Conservation (phyloP, 495 filamentous ascomycete genomes). For the Platismatia glauca region DNA sequence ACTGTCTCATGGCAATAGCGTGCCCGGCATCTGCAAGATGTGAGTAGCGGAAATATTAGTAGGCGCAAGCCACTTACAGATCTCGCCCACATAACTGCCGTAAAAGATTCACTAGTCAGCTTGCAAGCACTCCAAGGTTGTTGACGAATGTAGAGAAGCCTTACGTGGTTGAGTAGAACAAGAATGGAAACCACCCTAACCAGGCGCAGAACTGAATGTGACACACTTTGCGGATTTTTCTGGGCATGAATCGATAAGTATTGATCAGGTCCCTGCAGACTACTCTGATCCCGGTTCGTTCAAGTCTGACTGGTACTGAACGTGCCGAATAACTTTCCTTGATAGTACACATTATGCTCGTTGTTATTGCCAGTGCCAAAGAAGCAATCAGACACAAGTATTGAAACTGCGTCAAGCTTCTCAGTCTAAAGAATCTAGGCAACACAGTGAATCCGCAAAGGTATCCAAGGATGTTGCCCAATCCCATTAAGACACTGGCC, state of each 20-base stretch:
- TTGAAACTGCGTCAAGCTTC: constrained; percentile 76
- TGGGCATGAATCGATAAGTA: constrained; percentile 51
- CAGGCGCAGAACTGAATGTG: constrained; percentile 89
- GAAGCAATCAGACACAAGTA: constrained; percentile 80
- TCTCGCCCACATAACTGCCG: constrained; percentile 13
- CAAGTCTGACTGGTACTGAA: constrained; percentile 24
- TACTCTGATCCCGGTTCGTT: constrained; percentile 40
- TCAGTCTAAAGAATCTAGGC: constrained; percentile 59
- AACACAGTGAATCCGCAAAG: constrained; percentile 75
- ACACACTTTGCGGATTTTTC: constrained; percentile 80
- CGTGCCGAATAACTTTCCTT: constrained; percentile 50
- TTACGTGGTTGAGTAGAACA: constrained; percentile 92
- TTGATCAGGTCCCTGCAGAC: constrained; percentile 36
- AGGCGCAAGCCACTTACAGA: constrained; percentile 4
- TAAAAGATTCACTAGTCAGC: constrained; percentile 42
- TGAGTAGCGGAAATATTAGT: constrained; percentile 50
- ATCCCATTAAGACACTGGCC: constrained; percentile 80
- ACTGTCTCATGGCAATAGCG: constrained; percentile 42
- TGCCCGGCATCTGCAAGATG: constrained; percentile 26
- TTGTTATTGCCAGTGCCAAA: constrained; percentile 54
- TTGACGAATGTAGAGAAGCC: constrained; percentile 68
- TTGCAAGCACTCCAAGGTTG: constrained; percentile 41
- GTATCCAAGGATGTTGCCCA: constrained; percentile 81
- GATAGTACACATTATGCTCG: constrained; percentile 69
- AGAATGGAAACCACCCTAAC: constrained; percentile 76